phyloP scores from a whole-genome alignment of 345 rosid genomes.

The Syzygium jambos region DNA sequence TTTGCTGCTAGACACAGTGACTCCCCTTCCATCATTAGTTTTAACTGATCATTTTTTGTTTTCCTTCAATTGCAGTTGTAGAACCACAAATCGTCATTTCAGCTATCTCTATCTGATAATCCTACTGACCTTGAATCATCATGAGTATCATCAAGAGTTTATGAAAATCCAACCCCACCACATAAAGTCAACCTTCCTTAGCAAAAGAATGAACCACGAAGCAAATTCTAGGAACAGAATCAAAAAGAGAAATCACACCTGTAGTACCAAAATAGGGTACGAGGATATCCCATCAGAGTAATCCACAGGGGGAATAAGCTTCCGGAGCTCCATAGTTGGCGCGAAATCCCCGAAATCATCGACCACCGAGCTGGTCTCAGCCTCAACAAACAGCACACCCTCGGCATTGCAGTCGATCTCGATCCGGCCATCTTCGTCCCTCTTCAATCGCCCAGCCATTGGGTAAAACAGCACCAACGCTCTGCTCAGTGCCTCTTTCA shows the following conservation, averaged over 20 bases:
- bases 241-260: background rate
- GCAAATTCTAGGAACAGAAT: background rate
- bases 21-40: background rate
- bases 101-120: background rate
- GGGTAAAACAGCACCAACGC: constrained; percentile 89
- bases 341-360: constrained; percentile 32
- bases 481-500: constrained; percentile 65
- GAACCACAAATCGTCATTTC: background rate
- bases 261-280: constrained; percentile 1
- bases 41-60: background rate
- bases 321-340: background rate
- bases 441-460: constrained; percentile 36
- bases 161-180: background rate
- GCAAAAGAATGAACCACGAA: background rate
- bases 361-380: constrained; percentile 48
- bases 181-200: background rate
- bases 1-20: background rate
- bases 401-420: constrained; percentile 67
- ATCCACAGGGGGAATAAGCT: constrained; percentile 38
- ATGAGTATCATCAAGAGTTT: background rate
- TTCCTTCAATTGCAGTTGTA: background rate
- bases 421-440: constrained; percentile 38
- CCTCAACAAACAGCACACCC: constrained; percentile 80
- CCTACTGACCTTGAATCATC: background rate
- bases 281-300: constrained; percentile 37